Evolutionary conservation across 148 eudicot species (phyloP).

Genomic region (Beta vulgaris): DNA sequence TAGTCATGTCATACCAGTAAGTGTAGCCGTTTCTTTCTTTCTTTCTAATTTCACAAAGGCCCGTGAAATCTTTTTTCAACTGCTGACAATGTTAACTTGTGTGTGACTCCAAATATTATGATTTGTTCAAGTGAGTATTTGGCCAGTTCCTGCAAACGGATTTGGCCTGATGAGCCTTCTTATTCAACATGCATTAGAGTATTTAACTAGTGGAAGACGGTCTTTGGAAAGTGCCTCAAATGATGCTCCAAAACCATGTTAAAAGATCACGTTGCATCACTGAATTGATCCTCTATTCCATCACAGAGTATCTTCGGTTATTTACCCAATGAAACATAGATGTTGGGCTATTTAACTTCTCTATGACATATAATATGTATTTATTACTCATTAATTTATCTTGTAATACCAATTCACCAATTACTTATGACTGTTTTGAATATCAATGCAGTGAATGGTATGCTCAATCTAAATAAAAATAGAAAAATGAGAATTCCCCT

Average conservation of each 20-base stretch:
- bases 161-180: not conserved
- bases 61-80: not conserved
- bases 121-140: not conserved
- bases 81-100: not conserved
- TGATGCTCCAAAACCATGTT: not conserved
- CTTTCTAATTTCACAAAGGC: not conserved
- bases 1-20: conserved; percentile 92
- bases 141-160: not conserved
- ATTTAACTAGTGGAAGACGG: not conserved
- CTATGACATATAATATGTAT: too few relatives aligned
- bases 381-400: too few relatives aligned
- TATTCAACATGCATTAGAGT: not conserved
- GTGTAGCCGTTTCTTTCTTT: conserved; percentile 19
- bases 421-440: too few relatives aligned
- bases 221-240: not conserved
- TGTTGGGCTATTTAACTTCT: too few relatives aligned
- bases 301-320: too few relatives aligned
- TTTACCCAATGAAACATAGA: too few relatives aligned
- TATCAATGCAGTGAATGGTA: too few relatives aligned
- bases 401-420: too few relatives aligned
- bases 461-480: too few relatives aligned
- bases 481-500: not conserved
- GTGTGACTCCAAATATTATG: conserved; percentile 3
- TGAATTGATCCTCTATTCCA: not conserved
- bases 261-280: not conserved